Base-by-base conservation (phyloP, 164 flowering plant species). In the Litsea cubeba region DNA sequence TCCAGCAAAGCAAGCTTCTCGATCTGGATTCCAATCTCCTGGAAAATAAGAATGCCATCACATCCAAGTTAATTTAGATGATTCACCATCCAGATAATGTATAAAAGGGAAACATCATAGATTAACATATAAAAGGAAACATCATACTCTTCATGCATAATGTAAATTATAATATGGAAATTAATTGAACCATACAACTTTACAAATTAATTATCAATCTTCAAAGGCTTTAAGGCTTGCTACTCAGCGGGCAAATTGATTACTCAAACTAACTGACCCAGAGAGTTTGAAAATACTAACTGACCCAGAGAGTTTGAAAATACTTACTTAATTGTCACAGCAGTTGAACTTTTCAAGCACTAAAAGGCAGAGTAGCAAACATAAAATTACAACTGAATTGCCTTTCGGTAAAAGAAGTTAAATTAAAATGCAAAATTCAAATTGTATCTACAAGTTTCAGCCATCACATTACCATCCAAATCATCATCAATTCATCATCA, bases 1-100 rank as follows among this genome's bases (percentile, higher is more conserved):
- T 93, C 98, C 98, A 95, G 82, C 97, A 93, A 78, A 90, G 88
- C 87, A 93, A 80, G 82, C 88, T 85, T 85, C 95, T 89, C 23
- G 98, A 91, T 81, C 90, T 88, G 63, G 98, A 84, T 73, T 95
- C 97, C 71, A 92, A 76, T 80, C 91, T 87, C 93, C 98, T 95
- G 88, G 68, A 76, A 80, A 54, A 49, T 22, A 66, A 66, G 68
- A 71, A 75, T 64, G 23, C 12, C 30, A 77, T 66, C 65, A 77
- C 72, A 72, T 26, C 23, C 50, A 65, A 64, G 46, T 10, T 3
- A 5, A 30, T 51, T 68, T 23, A n/a, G 24, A 63, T 26, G 23
- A 14, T 10, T 54, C 10, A 8, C 50, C 2, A 62, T 22, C 32
- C 50, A 65, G 28, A 22, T 35, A 24, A 24, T 72, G 5, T 12